A percentile compares a stretch with the other conserved stretches of the same genome.
Conservation (phyloP, 164 flowering plant species). For the Vitis cinerea region DNA sequence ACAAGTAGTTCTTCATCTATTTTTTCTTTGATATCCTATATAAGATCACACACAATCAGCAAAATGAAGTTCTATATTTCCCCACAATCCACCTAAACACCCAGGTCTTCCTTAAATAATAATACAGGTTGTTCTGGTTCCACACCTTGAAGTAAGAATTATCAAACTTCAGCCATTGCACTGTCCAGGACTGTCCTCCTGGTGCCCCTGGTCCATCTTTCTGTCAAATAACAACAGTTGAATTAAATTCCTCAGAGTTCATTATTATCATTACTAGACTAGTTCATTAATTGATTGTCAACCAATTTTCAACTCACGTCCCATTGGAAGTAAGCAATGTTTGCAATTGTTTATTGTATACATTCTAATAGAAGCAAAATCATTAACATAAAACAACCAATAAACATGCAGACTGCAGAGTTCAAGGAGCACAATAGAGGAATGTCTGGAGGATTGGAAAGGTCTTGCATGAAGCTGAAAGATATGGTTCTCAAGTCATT, state of each 20-base stretch:
- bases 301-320: no score
- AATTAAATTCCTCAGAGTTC: background rate
- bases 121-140: background rate
- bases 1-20: conserved; percentile 85
- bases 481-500: no score
- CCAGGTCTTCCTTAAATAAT: no score
- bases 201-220: conserved; percentile 98
- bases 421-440: no score
- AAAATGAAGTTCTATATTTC: background rate
- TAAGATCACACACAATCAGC: conserved; percentile 14
- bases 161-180: conserved; percentile 93
- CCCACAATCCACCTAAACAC: background rate
- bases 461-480: no score
- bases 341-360: background rate
- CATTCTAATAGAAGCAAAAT: background rate
- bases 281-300: no score
- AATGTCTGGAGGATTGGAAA: no score
- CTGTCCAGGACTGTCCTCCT: conserved; percentile 99
- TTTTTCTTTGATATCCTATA: conserved; percentile 85
- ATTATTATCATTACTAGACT: background rate
- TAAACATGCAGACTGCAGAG: background rate
- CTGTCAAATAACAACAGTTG: conserved; percentile 40
- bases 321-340: background rate
- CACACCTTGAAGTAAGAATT: conserved; percentile 93
- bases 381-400: background rate